These are phyloP conservation scores for Xeromyces bisporus DNA, from an alignment of 495 filamentous ascomycete species.

Conservation along the genomic window DNA sequence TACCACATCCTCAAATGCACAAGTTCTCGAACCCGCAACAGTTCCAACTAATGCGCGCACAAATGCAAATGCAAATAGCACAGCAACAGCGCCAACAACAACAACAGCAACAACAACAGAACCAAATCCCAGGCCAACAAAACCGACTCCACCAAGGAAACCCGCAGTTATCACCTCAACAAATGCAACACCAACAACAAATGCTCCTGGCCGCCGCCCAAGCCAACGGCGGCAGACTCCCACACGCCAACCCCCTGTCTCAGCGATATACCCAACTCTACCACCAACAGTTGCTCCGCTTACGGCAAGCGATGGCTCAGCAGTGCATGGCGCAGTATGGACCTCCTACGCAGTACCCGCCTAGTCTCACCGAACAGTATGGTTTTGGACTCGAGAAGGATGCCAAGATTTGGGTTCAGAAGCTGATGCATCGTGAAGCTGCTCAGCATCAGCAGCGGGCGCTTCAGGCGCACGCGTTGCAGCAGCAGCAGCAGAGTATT, in stretches of 20 bases:
- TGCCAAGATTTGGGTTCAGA: conserved; percentile 25
- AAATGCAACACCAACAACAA: conserved; percentile 21
- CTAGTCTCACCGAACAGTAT: conserved; percentile 26
- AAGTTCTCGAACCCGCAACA: conserved; percentile 15
- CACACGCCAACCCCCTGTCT: conserved; percentile 13
- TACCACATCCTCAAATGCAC: conserved; percentile 21
- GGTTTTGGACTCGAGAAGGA: conserved; percentile 19
- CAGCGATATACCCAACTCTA: conserved; percentile 23
- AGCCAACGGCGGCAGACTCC: conserved; percentile 23
- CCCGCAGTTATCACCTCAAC: conserved; percentile 20
- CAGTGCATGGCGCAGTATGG: conserved; percentile 25
- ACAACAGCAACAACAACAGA: conserved; percentile 15
- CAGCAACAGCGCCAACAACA: conserved; percentile 24
- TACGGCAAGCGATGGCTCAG: conserved; percentile 25
- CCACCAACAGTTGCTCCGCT: conserved; percentile 19
- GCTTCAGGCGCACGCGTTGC: conserved; percentile 21
- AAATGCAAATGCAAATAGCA: conserved; percentile 26
- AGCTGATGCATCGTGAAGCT: conserved; percentile 28
- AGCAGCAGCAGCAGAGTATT: conserved; percentile 29
- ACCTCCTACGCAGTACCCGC: conserved; percentile 25
- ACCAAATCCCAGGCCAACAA: conserved; percentile 16
- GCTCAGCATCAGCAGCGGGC: conserved; percentile 18
- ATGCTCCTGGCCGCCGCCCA: conserved; percentile 26
- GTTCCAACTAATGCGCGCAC: conserved; percentile 23
- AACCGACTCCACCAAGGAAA: conserved; percentile 19